Evolutionary conservation across 495 filamentous ascomycete genomes (phyloP).

Genomic region (Aspergillus kassunensis): DNA sequence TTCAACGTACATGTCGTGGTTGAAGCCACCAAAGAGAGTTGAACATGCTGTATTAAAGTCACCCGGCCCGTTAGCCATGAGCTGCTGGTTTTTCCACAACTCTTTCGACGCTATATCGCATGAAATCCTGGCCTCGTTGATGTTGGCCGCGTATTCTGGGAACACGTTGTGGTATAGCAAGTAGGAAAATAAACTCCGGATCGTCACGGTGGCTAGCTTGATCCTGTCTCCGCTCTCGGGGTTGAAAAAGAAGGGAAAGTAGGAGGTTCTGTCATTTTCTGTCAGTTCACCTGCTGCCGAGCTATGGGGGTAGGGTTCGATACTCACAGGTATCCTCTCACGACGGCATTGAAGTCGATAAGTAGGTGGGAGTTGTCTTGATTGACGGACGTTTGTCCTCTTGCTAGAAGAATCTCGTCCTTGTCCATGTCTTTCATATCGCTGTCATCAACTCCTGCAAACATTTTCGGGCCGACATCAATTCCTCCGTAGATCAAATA

Average conservation of each 20-base stretch:
- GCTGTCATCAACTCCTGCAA: conserved; percentile 54
- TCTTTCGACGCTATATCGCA: conserved; percentile 69
- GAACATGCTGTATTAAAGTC: conserved; percentile 68
- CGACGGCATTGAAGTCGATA: conserved; percentile 77
- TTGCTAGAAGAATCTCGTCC: conserved; percentile 54
- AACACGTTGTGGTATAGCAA: conserved; percentile 79
- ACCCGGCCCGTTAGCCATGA: conserved; percentile 58
- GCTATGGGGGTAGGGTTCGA: neutral
- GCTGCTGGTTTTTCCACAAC: conserved; percentile 50
- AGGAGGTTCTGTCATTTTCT: conserved; percentile 37
- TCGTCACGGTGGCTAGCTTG: conserved; percentile 51
- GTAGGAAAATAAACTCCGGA: conserved; percentile 88
- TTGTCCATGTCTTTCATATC: conserved; percentile 53
- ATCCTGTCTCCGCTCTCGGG: conserved; percentile 46
- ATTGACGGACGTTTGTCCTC: conserved; percentile 25
- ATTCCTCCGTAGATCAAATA: conserved; percentile 86
- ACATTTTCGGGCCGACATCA: conserved; percentile 60
- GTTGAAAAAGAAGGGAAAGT: conserved; percentile 41
- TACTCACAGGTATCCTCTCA: conserved; percentile 70
- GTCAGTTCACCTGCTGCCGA: neutral
- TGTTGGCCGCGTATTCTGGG: conserved; percentile 66
- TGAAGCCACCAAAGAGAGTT: conserved; percentile 53
- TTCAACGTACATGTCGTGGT: conserved; percentile 30
- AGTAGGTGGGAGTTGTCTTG: conserved; percentile 48
- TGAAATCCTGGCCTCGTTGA: conserved; percentile 60